These are phyloP conservation scores for Penicillium sp. DNA, from an alignment of 2,329 filamentous ascomycete genomes.

Conservation along the genomic window DNA sequence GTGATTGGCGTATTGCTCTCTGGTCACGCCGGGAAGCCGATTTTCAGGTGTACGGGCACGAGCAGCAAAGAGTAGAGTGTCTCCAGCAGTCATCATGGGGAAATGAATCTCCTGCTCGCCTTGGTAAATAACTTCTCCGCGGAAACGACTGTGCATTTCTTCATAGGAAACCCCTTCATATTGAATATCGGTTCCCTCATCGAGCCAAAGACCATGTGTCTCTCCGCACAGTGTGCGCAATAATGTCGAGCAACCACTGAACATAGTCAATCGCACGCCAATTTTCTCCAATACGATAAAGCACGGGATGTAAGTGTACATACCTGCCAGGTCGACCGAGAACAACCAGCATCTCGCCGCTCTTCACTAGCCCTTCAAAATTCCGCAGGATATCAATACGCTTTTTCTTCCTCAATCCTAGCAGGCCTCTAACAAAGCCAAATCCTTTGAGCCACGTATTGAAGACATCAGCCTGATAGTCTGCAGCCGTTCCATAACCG, in stretches of 20 bases:
- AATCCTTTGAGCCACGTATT: constrained; percentile 35
- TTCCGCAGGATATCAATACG: constrained; percentile 60
- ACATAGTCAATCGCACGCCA: not conserved
- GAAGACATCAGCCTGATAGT: constrained; percentile 44
- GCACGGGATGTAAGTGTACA: not conserved
- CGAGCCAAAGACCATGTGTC: constrained; percentile 70
- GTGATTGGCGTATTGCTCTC: constrained; percentile 41
- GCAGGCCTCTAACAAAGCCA: constrained; percentile 27
- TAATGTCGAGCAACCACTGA: constrained; percentile 66
- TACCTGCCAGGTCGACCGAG: constrained; percentile 46
- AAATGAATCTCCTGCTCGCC: constrained; percentile 65
- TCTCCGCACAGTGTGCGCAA: constrained; percentile 79
- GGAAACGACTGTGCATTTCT: constrained; percentile 36
- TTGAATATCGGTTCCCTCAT: constrained; percentile 67
- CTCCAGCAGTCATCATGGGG: constrained; percentile 70
- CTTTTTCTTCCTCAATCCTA: constrained; percentile 34
- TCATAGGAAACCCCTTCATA: constrained; percentile 56
- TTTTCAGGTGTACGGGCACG: constrained; percentile 53
- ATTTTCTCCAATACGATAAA: not conserved
- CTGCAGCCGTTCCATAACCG: constrained; percentile 39
- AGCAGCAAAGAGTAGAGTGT: constrained; percentile 75
- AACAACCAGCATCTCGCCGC: constrained; percentile 57
- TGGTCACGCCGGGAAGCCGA: constrained; percentile 37
- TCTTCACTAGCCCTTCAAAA: constrained; percentile 61
- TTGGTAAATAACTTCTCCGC: constrained; percentile 14